Base-by-base conservation (phyloP, 2,329 filamentous ascomycete species). In the Calycina herbarum region DNA sequence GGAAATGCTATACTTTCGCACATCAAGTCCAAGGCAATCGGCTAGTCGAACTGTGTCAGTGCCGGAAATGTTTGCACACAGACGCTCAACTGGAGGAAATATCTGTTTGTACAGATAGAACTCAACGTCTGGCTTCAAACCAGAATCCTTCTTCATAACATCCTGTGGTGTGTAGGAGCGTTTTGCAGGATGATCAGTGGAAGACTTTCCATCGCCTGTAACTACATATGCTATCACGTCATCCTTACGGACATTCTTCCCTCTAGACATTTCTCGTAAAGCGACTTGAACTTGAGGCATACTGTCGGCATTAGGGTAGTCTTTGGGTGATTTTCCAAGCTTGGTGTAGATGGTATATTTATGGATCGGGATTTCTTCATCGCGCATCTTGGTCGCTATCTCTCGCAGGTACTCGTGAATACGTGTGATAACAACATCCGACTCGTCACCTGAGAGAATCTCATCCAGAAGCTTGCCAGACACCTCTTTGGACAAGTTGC, bases 281-380 rank as follows among this genome's bases (percentile, higher is more conserved):
- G 95, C 95, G 6, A 99, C 95, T 77, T 99, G 95, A 1, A 97
- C 94, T 65, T 97, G 94, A 3, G 95, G 95, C 95, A 99, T 98
- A 51, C 89, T 91, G 76, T 94, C 92, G 62, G 89, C 91, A 76
- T 97, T 97, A 63, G 94, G 94, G 74, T 99, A 99, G 69, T 98
- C 94, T 69, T 90, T 89, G 1, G 95, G 95, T 40, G 89, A 86
- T 77, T 99, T 99, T 71, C 95, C 95, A 64, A 99, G 91, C 82
- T 98, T 96, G 7, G 94, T 98, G 79, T 93, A 97, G 77, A 99
- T 99, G 73, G 94, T 96, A 80, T 98, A 99, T 81, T 97, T 97
- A 72, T 90, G 87, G 3, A 86, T 81, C 0, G 92, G 90, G 57
- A 97, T 83, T 11, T 82, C 79, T 70, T 89, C 88, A 71, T 92